Evolutionary conservation across 2,329 filamentous ascomycete species (phyloP), one percentile per base, ranked within the genome.

Genomic region (Diaporthe citri): DNA sequence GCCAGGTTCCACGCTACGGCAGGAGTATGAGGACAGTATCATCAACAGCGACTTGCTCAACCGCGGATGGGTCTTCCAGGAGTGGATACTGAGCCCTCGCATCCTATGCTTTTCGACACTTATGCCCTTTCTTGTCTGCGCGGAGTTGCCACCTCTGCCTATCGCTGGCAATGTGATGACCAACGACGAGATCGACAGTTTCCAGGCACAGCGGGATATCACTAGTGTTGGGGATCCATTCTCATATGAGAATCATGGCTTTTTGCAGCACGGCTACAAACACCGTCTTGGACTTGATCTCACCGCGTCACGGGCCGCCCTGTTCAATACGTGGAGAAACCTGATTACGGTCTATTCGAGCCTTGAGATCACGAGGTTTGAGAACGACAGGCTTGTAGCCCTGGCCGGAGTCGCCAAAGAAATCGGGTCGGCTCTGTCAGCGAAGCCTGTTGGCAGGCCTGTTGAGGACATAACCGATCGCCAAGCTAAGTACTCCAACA

Each of bases 61-160:
- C 10, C 64, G 64, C 15, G 64, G 39, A 1, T 69, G 64, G 64
- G 64, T 69, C 25, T 69, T 69, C 43, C 64, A 69, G 43, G 64
- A 69, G 43, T 48, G 64, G 64, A 17, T 69, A 43, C 64, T 69
- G 43, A 46, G 39, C 39, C 43, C 39, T 25, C 64, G 64, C 28
- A 56, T 56, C 20, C 20, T 48, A 10, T 48, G 43, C 4, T 48
- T 48, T 22, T 48, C 43, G 43, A 48, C 43, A 9, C 43, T 48
- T 3, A 48, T 22, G 7, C 43, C 43, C 7, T 48, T 48, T 48
- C 43, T 22, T 3, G 20, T 48, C 43, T 48, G 43, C 9, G 43
- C 43, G 6, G 43, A 48, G 43, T 20, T 48, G 1, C 43, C 43
- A 3, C 43, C 43, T 22, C 43, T 48, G 20, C 43, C 43, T 48